phyloP scores from a whole-genome alignment of 495 filamentous ascomycete genomes.

The Neurospora sp. region DNA sequence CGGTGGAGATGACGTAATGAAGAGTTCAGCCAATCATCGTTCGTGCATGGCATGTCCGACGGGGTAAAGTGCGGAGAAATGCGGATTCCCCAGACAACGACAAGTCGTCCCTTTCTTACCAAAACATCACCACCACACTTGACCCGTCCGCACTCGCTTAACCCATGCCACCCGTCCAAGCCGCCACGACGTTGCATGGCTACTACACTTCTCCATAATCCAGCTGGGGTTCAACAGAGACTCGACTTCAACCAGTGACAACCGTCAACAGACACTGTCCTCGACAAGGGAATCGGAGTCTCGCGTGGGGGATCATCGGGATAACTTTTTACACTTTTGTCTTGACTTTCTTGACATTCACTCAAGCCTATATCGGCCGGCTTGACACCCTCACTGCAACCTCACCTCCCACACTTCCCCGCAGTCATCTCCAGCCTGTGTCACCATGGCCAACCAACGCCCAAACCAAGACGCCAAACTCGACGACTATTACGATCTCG shows the following conservation, averaged over 20 bases:
- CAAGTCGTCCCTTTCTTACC: neutral
- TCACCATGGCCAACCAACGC: neutral
- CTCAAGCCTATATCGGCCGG: neutral
- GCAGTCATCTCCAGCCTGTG: neutral
- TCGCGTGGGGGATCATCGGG: neutral
- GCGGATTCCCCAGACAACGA: neutral
- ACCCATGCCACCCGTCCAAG: neutral
- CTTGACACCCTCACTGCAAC: neutral
- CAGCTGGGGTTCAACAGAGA: neutral
- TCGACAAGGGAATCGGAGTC: neutral
- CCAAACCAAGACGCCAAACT: neutral
- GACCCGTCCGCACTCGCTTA: neutral
- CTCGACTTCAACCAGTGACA: neutral
- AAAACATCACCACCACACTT: neutral
- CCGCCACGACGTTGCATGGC: neutral
- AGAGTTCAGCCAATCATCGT: neutral
- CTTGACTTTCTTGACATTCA: neutral
- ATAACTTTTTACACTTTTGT: neutral
- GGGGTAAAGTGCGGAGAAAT: neutral
- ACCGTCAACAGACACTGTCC: neutral
- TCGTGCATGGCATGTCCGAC: neutral
- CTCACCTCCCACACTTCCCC: neutral
- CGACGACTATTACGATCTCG: slow-evolving; percentile 46
- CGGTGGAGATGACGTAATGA: neutral
- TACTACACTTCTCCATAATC: neutral